Evolutionary conservation across 179 eudicot species (phyloP), one percentile per base, ranked within the genome.

Genomic region (Drosera spatulata): DNA sequence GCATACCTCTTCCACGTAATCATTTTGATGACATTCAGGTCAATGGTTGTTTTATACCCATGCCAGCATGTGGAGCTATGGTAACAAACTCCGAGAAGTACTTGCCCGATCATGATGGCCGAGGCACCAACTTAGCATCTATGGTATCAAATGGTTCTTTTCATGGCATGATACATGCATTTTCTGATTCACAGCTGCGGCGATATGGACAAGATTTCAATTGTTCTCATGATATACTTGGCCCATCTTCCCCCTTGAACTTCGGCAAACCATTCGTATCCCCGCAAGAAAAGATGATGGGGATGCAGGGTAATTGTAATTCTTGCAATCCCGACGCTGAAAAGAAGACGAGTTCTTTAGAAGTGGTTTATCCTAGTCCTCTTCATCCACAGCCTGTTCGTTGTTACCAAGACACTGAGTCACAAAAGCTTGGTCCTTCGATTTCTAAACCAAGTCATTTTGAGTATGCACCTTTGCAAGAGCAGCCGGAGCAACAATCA

Each of bases 161-260:
- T 64, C 74, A 62, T 60, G 83, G 87, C 50, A 74, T 82, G 70
- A 64, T 68, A 49, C 95, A 84, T 66, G 87, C 88, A 10, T 76
- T 75, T 66, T 89, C 97, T 49, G 97, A 84, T 69, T 84, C 95
- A 52, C 81, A 82, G 67, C 75, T 87, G 62, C 88, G 73, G 39
- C 88, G 82, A 67, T 77, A 73, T 41, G 79, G 76, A 61, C 80
- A 70, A 54, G 75, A 51, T 63, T 78, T 82, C 50, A 67, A 70
- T 67, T 75, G 85, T 60, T 82, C 80, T 3, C 87, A 77, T 60
- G 91, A 87, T 64, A 80, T 78, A 40, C 41, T 68, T 57, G 66
- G 70, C 65, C 75, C 83, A 43, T 75, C 80, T 68, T 73, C 82
- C 49, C 70, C 77, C 38, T 69, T 75, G 60, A 74, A 71, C 69